Evolutionary conservation across 2,329 filamentous ascomycete genomes (phyloP).

Genomic region (Fusarium beomiforme): DNA sequence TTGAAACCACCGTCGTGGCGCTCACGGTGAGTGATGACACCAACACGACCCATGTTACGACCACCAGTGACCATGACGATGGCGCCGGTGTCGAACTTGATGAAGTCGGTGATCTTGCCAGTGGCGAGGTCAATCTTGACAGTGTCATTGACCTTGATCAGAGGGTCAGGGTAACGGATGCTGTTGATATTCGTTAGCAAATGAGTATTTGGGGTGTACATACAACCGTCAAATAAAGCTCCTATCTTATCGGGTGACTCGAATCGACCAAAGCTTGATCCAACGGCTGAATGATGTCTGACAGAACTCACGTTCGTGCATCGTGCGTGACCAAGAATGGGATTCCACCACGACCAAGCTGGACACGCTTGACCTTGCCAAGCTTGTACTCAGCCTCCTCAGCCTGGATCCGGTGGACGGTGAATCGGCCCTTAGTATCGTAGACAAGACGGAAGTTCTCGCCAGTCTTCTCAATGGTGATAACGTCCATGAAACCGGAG

Average conservation of each 20-base stretch:
- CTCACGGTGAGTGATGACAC: slow-evolving; percentile 99
- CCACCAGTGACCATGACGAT: slow-evolving; percentile 99
- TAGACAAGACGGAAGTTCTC: slow-evolving; percentile 99
- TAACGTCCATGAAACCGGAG: slow-evolving; percentile 99
- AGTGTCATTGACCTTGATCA: slow-evolving; percentile 99
- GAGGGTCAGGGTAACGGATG: slow-evolving; percentile 98
- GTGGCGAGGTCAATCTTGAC: slow-evolving; percentile 98
- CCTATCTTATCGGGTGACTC: slow-evolving; percentile 47
- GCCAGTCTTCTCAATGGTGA: slow-evolving; percentile 99
- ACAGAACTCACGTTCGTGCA: slow-evolving; percentile 99
- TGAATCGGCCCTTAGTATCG: slow-evolving; percentile 99
- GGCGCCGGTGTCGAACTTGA: slow-evolving; percentile 98
- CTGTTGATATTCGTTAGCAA: slow-evolving; percentile 64
- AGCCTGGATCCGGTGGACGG: slow-evolving; percentile 97
- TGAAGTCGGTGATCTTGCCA: slow-evolving; percentile 98
- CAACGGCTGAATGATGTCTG: slow-evolving; percentile 99
- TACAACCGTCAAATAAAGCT: slow-evolving; percentile 64
- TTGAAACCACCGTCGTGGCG: slow-evolving; percentile 99
- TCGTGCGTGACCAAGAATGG: slow-evolving; percentile 99
- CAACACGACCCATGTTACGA: slow-evolving; percentile 99
- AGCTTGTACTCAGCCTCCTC: slow-evolving; percentile 99
- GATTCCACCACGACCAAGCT: slow-evolving; percentile 99
- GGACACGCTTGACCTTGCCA: slow-evolving; percentile 99
- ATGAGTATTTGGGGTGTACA: slow-evolving; percentile 50
- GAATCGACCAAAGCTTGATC: slow-evolving; percentile 94